Conservation (phyloP, 2,329 filamentous ascomycete genomes). For the Talaromyces sp. region DNA sequence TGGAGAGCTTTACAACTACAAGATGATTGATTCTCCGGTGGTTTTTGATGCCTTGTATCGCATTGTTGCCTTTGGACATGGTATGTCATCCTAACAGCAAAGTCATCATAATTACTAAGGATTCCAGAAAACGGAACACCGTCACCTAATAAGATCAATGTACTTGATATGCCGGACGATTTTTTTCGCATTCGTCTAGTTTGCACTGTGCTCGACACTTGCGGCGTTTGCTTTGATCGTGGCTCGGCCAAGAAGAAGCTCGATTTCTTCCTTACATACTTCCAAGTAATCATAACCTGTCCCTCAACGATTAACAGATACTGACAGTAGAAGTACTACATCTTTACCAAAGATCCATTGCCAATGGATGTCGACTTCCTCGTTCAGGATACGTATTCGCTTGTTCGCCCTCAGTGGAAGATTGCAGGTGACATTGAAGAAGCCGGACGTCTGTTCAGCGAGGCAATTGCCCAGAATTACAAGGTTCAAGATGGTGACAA, state of each 20-base stretch:
- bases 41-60: constrained; percentile 95
- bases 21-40: constrained; percentile 90
- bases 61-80: constrained; percentile 88
- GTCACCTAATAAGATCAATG: constrained; percentile 70
- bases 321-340: constrained; percentile 69
- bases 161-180: constrained; percentile 84
- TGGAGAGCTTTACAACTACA: constrained; percentile 95
- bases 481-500: constrained; percentile 73
- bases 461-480: constrained; percentile 87
- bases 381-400: constrained; percentile 82
- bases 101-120: not conserved
- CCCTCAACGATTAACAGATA: not conserved
- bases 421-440: constrained; percentile 76
- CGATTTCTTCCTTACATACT: constrained; percentile 94
- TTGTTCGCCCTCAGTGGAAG: constrained; percentile 90
- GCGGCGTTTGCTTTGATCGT: constrained; percentile 92
- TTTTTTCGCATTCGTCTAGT: constrained; percentile 93
- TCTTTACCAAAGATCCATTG: constrained; percentile 80
- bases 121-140: constrained; percentile 68
- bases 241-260: constrained; percentile 94
- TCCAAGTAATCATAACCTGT: constrained; percentile 59
- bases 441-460: constrained; percentile 75
- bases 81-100: constrained; percentile 39
- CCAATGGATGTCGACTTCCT: constrained; percentile 98
- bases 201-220: constrained; percentile 87